These are phyloP conservation scores for Monosporascus sp. DNA, from an alignment of 2,329 filamentous ascomycete genomes.

Conservation along the genomic window DNA sequence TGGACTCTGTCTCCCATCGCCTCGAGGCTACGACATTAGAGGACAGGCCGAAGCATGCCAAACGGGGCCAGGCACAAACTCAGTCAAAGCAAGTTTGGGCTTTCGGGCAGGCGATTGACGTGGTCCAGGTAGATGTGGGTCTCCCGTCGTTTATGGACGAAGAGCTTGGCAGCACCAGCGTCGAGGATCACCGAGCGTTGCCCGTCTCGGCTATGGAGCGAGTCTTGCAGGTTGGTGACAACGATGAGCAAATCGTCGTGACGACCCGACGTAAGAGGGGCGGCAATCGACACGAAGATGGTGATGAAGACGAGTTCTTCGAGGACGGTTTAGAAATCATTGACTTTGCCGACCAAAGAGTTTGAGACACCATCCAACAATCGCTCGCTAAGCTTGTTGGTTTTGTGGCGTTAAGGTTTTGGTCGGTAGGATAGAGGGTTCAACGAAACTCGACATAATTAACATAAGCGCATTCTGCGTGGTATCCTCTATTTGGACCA, in stretches of 20 bases:
- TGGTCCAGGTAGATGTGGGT: constrained; percentile 50
- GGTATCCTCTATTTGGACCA: neutral
- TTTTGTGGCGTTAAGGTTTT: neutral
- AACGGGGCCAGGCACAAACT: constrained; percentile 14
- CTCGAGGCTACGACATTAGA: constrained; percentile 39
- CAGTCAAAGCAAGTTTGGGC: constrained; percentile 43
- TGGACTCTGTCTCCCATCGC: constrained; percentile 34
- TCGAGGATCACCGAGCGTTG: constrained; percentile 54
- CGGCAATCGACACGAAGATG: constrained; percentile 41
- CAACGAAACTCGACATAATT: no score
- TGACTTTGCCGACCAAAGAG: constrained; percentile 74
- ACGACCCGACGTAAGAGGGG: constrained; percentile 70
- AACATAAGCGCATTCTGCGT: no score
- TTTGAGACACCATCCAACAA: constrained; percentile 34
- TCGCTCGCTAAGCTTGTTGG: no score
- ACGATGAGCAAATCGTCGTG: constrained; percentile 74
- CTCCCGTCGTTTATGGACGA: constrained; percentile 44
- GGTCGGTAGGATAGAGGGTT: no score
- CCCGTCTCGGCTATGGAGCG: constrained; percentile 62
- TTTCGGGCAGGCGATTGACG: constrained; percentile 53
- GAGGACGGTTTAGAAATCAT: constrained; percentile 90
- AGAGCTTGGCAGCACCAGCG: constrained; percentile 39
- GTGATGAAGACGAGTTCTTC: constrained; percentile 74
- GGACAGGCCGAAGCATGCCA: constrained; percentile 34
- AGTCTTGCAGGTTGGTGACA: constrained; percentile 52